Percentiles rank a stretch among this genome's conserved stretches.
Conservation (phyloP, 2,329 filamentous ascomycete species). For the Fusarium coffeatum region DNA sequence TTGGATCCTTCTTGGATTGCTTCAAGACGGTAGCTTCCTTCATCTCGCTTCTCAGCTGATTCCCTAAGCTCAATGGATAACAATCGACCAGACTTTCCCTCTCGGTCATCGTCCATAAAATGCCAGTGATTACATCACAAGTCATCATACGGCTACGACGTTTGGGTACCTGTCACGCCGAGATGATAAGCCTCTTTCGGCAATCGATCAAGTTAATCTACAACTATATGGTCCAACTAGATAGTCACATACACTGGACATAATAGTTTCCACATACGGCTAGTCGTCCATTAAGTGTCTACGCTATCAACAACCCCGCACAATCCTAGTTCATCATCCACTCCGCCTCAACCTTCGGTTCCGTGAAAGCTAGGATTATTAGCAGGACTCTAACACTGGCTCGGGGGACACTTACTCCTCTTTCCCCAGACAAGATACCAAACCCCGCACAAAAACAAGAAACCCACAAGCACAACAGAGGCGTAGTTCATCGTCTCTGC, state of each 20-base stretch:
- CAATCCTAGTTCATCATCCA: not conserved
- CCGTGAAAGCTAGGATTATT: not conserved
- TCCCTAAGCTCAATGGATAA: too few relatives aligned
- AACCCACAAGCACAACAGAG: not conserved
- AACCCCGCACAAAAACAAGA: not conserved
- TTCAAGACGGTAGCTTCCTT: too few relatives aligned
- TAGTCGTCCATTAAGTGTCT: not conserved
- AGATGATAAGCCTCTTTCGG: not conserved
- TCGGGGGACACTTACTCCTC: not conserved
- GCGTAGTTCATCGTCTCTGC: not conserved
- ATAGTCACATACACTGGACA: not conserved
- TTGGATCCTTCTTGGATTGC: too few relatives aligned
- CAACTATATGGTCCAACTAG: too few relatives aligned
- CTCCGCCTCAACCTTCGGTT: not conserved
- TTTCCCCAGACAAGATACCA: not conserved
- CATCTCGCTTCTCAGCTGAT: too few relatives aligned
- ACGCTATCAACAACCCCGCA: not conserved
- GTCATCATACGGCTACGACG: too few relatives aligned
- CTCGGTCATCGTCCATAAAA: too few relatives aligned
- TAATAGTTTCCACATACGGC: not conserved
- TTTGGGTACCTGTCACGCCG: accelerated
- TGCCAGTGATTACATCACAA: too few relatives aligned
- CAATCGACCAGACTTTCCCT: too few relatives aligned
- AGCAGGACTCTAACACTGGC: not conserved
- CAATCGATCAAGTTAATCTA: accelerated